Evolutionary conservation across 2,329 filamentous ascomycete species (phyloP), one percentile per base, ranked within the genome.

Genomic region (Akanthomyces lecanii): DNA sequence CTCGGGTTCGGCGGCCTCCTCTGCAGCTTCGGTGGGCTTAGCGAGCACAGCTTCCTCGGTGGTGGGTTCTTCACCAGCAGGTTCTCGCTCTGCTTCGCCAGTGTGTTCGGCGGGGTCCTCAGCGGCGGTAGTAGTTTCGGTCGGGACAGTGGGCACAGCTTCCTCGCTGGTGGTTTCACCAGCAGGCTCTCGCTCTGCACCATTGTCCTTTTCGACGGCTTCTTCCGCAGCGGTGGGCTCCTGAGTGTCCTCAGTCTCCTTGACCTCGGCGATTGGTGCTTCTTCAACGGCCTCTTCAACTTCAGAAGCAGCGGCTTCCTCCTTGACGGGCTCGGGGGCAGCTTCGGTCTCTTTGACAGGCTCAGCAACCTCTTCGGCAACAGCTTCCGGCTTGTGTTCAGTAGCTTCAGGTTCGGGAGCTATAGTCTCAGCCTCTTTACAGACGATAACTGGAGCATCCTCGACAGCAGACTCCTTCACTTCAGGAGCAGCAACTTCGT

Each of bases 11-110:
- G 30, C 44, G 18, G 14, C 38, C 14, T 28, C n/a, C 2, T 5
- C 18, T 4, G n/a, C 48, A 18, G 23, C 16, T 6, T n/a, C 47
- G 21, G 40, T 12, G n/a, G 55, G 42, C 48, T 45, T 38, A 25
- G 40, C 40, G 48, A 30, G 51, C 40, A 48, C 59, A 40, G 59
- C 59, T 62, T 62, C 42, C 30, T 62, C 30, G 18, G 21, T 44
- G 21, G 51, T 21, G 12, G 14, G 44, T 12, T 58, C 33, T 16
- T 54, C 50, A 11, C 21, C 59, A 44, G 59, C 51, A 62, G 59
- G 59, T 23, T 62, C 51, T 55, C 30, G 50, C 59, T 62, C 59
- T 30, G 59, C 30, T 16, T 55, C 59, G 23, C 51, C 42, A 8
- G 40, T 11, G n/a, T 25, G 36, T n/a, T 54, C 38, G 8, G 53